Evolutionary conservation across 306 rosid species (phyloP).

Genomic region (Trifolium dubium): DNA sequence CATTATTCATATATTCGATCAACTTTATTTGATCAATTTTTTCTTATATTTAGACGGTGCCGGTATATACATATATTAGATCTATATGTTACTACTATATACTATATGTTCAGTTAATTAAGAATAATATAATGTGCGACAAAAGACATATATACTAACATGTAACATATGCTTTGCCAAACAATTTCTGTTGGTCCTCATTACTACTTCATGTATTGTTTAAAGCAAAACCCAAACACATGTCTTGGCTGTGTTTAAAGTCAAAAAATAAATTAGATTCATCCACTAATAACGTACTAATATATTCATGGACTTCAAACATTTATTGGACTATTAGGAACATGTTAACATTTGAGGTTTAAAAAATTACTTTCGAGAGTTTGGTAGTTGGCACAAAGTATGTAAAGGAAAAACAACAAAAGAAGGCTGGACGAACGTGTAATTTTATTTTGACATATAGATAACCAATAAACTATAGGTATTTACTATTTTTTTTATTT

Average conservation of each 20-base stretch:
- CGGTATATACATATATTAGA: no score
- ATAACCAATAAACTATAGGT: background rate
- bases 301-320: background rate
- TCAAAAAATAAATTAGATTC: background rate
- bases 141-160: background rate
- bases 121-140: background rate
- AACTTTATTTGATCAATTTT: no score
- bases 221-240: background rate
- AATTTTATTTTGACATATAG: background rate
- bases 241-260: background rate
- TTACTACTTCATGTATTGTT: background rate
- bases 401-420: background rate
- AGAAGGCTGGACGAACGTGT: background rate
- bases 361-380: conserved; percentile 11
- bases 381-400: conserved; percentile 9
- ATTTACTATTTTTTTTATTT: background rate
- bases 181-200: background rate
- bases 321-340: background rate
- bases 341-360: conserved; percentile 2
- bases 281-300: background rate
- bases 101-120: no score
- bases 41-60: no score
- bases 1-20: no score
- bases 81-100: no score
- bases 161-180: background rate